A percentile compares a stretch with the other conserved stretches of the same genome.
Evolutionary conservation across 176 grass and related monocot species (phyloP).

Genomic region (Calamus simplicifolius): DNA sequence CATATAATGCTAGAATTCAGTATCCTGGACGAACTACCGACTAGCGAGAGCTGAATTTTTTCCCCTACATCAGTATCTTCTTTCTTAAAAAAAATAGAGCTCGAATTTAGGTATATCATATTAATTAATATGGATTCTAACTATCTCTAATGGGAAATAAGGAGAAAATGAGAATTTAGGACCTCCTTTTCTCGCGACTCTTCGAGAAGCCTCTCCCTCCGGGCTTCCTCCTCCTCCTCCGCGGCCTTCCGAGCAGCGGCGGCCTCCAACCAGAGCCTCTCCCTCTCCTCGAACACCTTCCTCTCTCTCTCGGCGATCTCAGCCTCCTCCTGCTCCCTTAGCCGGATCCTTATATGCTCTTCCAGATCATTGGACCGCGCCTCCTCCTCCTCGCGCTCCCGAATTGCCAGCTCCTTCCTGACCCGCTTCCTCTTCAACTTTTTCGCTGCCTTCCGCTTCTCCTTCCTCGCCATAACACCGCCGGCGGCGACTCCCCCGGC

Average conservation of each 20-base stretch:
- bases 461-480: constrained; percentile 30
- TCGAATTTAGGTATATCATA: no score
- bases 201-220: constrained; percentile 24
- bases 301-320: constrained; percentile 45
- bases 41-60: no score
- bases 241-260: constrained; percentile 25
- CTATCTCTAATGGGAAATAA: neutral
- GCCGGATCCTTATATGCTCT: constrained; percentile 43
- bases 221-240: constrained; percentile 30
- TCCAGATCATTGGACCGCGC: constrained; percentile 41
- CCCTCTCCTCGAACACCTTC: constrained; percentile 59
- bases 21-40: no score
- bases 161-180: neutral
- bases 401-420: constrained; percentile 43
- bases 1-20: no score
- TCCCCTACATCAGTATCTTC: no score
- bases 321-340: constrained; percentile 46
- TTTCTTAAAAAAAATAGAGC: no score
- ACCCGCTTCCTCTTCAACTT: constrained; percentile 60
- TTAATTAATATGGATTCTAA: neutral
- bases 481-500: neutral
- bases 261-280: constrained; percentile 66
- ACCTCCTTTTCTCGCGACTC: constrained; percentile 28
- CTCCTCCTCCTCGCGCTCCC: constrained; percentile 41
- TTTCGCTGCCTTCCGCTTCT: constrained; percentile 57